Percentiles rank a stretch among this genome's conserved stretches.
These are phyloP conservation scores for Aspergillus conjunctus DNA, from an alignment of 495 filamentous ascomycete genomes.

Conservation along the genomic window DNA sequence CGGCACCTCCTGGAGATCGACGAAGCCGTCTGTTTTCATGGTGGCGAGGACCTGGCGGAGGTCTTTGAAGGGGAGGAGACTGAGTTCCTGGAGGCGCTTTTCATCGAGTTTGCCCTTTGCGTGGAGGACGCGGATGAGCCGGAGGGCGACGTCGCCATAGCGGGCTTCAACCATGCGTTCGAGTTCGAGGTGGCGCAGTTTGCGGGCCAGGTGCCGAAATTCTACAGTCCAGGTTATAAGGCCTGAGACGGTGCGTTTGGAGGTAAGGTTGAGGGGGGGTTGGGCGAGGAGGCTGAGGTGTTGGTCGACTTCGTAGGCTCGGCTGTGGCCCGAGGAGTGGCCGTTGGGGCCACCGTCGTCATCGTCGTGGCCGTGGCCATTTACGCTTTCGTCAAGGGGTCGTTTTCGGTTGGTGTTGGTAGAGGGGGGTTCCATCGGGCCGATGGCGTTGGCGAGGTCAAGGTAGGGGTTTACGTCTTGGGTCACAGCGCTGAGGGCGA, in stretches of 20 bases:
- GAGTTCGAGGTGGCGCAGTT: conserved; percentile 71
- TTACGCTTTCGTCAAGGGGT: conserved; percentile 42
- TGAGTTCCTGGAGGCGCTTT: conserved; percentile 72
- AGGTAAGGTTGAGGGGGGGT: conserved; percentile 65
- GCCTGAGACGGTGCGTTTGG: conserved; percentile 50
- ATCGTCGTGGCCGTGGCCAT: conserved; percentile 31
- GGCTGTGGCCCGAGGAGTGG: conserved; percentile 41
- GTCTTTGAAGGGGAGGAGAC: conserved; percentile 76
- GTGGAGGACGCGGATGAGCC: conserved; percentile 77
- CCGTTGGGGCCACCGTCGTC: conserved; percentile 21
- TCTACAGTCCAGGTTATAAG: conserved; percentile 77
- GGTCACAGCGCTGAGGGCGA: conserved; percentile 40
- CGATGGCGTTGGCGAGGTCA: conserved; percentile 44
- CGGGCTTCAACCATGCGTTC: conserved; percentile 74
- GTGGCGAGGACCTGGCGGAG: conserved; percentile 76
- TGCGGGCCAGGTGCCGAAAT: conserved; percentile 67
- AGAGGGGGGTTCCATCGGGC: conserved; percentile 32
- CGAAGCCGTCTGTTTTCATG: conserved; percentile 79
- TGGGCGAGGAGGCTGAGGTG: conserved; percentile 78
- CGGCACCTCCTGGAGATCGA: conserved; percentile 91
- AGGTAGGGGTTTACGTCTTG: conserved; percentile 44
- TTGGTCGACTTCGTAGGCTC: conserved; percentile 61
- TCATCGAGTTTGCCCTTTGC: conserved; percentile 91
- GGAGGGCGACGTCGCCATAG: conserved; percentile 73
- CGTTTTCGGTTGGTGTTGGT: conserved; percentile 36